phyloP scores from a whole-genome alignment of 176 grass and related monocot genomes.

The Raddia distichophylla region DNA sequence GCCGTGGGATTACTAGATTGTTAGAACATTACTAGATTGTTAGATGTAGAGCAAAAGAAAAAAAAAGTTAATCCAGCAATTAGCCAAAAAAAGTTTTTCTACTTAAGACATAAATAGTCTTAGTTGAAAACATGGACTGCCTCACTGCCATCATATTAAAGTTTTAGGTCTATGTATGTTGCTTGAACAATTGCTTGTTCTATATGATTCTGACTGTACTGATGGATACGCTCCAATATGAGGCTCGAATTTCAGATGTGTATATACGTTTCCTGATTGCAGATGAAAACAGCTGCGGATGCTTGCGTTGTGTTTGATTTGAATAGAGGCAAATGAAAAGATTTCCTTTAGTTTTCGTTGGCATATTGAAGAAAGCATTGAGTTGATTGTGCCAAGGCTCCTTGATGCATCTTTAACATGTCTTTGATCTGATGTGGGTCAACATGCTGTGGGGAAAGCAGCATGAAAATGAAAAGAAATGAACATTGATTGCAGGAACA shows the following conservation, averaged over 20 bases:
- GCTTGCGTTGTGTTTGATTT: constrained; percentile 65
- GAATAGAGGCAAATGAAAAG: constrained; percentile 64
- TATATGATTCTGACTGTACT: not conserved
- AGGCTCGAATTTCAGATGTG: not conserved
- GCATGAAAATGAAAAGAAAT: constrained; percentile 21
- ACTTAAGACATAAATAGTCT: constrained; percentile 6
- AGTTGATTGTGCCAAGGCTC: constrained; percentile 22
- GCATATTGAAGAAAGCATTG: constrained; percentile 22
- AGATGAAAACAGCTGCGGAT: constrained; percentile 87
- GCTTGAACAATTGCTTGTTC: not conserved
- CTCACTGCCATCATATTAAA: not conserved
- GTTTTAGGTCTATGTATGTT: constrained; percentile 7
- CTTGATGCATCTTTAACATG: constrained; percentile 27
- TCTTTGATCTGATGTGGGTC: not conserved
- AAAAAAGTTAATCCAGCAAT: not conserved
- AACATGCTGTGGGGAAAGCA: not conserved
- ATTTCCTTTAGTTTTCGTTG: constrained; percentile 21
- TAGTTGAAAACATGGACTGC: not conserved
- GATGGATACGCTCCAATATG: not conserved
- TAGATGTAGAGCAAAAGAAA: not conserved
- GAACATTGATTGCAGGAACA: not conserved
- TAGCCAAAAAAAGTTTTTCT: not conserved
- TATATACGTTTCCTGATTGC: constrained; percentile 18
- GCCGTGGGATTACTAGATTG: no score
- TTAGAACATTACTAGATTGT: not conserved